Base-by-base conservation (phyloP, 257 asterid species). In the Rauvolfia tetraphylla region DNA sequence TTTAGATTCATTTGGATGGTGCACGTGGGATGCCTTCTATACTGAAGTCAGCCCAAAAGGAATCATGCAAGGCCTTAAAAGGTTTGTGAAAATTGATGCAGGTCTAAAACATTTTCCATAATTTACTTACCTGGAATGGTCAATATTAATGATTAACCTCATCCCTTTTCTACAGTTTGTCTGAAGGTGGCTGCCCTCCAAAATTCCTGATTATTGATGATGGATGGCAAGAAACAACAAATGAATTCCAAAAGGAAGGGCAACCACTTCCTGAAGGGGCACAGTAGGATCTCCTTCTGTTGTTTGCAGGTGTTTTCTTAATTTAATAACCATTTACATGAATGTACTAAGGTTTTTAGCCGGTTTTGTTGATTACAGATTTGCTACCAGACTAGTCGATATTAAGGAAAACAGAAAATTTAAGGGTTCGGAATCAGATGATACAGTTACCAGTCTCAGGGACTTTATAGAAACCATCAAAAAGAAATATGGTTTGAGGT, bases 11-110 rank as follows among this genome's bases (percentile, higher is more conserved):
- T 90, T 90, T 71, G 92, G 95, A 42, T 90, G 95, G 95, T 88
- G 95, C 77, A 90, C 95, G 2, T 88, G 95, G 92, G 95, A 88
- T 84, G 92, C 92, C 68, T 89, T 89, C 83, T 89, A 88, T 58
- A 79, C 74, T 27, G 85, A 84, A 9, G 95, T 89, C 15, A 84
- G 58, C 75, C 89, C 90, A 53, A 82, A 67, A 23, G 92, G 92
- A 59, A 84, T 89, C 13, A 72, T 53, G 75, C 84, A 86, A 29
- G 92, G 90, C 20, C 88, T 88, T n/a, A 69, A 88, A 22, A 84
- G 90, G 78, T 75, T 79, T 34, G 39, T 15, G 33, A 15, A 2
- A 13, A 63, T 33, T 63, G 42, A 31, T 33, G 69, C 44, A 63
- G 41, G 15, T 63, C 0, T 63, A 63, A 15, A 31, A 31, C 13